Evolutionary conservation across 2,329 filamentous ascomycete genomes (phyloP).

Genomic region (Pleurostoma richardsiae): DNA sequence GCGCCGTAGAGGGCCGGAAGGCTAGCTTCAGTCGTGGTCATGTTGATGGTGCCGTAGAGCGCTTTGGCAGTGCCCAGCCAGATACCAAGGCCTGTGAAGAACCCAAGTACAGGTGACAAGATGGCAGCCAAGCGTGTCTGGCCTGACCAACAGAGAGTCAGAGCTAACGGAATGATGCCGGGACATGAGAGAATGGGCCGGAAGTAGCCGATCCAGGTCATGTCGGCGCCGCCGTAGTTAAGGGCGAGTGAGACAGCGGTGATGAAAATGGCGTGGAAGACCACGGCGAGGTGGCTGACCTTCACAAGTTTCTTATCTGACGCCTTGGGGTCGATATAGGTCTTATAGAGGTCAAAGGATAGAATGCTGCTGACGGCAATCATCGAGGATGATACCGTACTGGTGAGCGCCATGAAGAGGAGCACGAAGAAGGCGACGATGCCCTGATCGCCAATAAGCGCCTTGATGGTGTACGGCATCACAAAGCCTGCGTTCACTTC

Average conservation of each 20-base stretch:
- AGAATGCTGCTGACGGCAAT: slow-evolving; percentile 46
- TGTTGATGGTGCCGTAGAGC: slow-evolving; percentile 31
- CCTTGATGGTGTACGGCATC: slow-evolving; percentile 39
- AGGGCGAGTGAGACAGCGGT: slow-evolving; percentile 39
- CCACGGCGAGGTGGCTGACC: slow-evolving; percentile 40
- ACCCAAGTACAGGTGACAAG: slow-evolving; percentile 31
- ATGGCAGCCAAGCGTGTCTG: slow-evolving; percentile 35
- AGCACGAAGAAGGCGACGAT: slow-evolving; percentile 38
- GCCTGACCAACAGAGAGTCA: slow-evolving; percentile 37
- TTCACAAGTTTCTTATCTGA: slow-evolving; percentile 33
- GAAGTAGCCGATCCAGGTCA: slow-evolving; percentile 33
- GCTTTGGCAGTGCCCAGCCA: slow-evolving; percentile 35
- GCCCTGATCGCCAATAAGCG: slow-evolving; percentile 34
- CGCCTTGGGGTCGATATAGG: slow-evolving; percentile 40
- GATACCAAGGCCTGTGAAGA: slow-evolving; percentile 33
- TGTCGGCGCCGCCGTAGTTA: slow-evolving; percentile 42
- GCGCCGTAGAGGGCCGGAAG: slow-evolving; percentile 38
- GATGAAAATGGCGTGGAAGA: slow-evolving; percentile 42
- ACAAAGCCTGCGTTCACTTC: slow-evolving; percentile 38
- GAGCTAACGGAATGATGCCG: slow-evolving; percentile 35
- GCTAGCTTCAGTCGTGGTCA: slow-evolving; percentile 30
- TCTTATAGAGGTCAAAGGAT: slow-evolving; percentile 44
- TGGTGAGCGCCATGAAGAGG: slow-evolving; percentile 46
- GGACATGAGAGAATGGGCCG: slow-evolving; percentile 18
- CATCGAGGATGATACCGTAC: slow-evolving; percentile 42